phyloP scores from a whole-genome alignment of 129 eudicot genomes.

The carrot (Daucus carota) region DNA sequence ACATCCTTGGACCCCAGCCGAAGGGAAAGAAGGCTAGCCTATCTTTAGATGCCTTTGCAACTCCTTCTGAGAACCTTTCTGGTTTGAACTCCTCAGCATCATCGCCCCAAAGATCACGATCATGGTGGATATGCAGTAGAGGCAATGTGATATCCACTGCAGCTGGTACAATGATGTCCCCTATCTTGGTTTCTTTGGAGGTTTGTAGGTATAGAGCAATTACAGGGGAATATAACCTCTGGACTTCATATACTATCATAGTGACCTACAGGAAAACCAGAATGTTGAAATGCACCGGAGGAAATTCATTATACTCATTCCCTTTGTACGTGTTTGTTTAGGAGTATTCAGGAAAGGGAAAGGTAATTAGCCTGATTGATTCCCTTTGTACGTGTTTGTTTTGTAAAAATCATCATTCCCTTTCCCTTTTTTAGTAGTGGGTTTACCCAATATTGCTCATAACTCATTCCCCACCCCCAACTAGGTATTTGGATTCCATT shows the following conservation, averaged over 20 bases:
- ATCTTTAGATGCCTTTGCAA: constrained; percentile 41
- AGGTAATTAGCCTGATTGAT: too few relatives aligned
- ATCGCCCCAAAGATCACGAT: constrained; percentile 49
- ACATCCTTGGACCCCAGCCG: constrained; percentile 64
- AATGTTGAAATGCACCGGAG: background rate
- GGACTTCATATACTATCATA: constrained; percentile 64
- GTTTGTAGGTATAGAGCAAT: constrained; percentile 36
- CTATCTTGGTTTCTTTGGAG: constrained; percentile 33
- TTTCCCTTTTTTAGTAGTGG: too few relatives aligned
- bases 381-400: too few relatives aligned
- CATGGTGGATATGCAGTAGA: constrained; percentile 35
- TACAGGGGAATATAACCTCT: constrained; percentile 61
- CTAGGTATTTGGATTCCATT: too few relatives aligned
- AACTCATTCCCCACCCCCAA: too few relatives aligned
- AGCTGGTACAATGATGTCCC: constrained; percentile 29
- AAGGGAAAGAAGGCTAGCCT: constrained; percentile 44
- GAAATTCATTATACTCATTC: background rate
- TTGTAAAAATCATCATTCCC: too few relatives aligned
- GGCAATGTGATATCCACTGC: constrained; percentile 41
- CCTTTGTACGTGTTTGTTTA: too few relatives aligned
- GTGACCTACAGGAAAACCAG: constrained; percentile 30
- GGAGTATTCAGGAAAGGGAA: too few relatives aligned
- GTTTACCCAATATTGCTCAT: too few relatives aligned
- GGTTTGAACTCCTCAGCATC: constrained; percentile 59
- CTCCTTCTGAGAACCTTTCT: constrained; percentile 52